phyloP scores from a whole-genome alignment of 2,329 filamentous ascomycete species.

The Fusarium sambucinum region DNA sequence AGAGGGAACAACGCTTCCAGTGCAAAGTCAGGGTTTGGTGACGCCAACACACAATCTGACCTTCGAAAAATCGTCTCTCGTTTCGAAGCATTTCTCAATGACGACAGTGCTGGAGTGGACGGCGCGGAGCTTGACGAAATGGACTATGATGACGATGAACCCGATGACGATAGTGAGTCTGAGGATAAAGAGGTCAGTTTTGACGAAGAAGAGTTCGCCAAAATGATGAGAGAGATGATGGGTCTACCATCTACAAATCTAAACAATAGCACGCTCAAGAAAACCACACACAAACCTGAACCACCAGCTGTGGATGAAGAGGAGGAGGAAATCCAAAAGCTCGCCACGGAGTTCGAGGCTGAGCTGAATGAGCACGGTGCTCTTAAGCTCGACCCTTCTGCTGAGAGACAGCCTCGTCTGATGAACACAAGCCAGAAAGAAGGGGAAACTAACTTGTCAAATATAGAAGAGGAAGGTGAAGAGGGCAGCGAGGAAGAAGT shows the following conservation, averaged over 20 bases:
- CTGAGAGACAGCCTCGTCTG: conserved; percentile 50
- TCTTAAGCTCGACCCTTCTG: conserved; percentile 64
- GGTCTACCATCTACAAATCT: conserved; percentile 62
- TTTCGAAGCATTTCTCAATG: conserved; percentile 93
- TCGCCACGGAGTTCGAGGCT: conserved; percentile 77
- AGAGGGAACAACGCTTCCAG: conserved; percentile 54
- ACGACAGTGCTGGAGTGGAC: conserved; percentile 83
- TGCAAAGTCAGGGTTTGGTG: conserved; percentile 67
- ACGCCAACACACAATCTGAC: conserved; percentile 76
- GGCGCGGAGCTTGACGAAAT: conserved; percentile 80
- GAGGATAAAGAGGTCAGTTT: conserved; percentile 84
- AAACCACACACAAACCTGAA: conserved; percentile 4
- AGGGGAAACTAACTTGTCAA: conserved; percentile 34
- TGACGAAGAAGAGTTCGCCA: conserved; percentile 85
- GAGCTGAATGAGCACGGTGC: conserved; percentile 78
- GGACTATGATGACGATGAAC: conserved; percentile 72
- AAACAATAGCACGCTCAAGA: neutral
- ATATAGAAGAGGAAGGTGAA: conserved; percentile 59
- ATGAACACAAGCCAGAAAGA: conserved; percentile 44
- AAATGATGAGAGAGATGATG: conserved; percentile 95
- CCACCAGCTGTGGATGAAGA: conserved; percentile 60
- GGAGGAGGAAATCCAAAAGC: conserved; percentile 71
- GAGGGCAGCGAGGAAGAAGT: conserved; percentile 70
- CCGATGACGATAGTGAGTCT: conserved; percentile 69
- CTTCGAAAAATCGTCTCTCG: conserved; percentile 90